Percentiles rank a stretch among this genome's conserved stretches.
Evolutionary conservation across 208 protist genomes (phyloP).

Genomic region (Borovskyia barvae): DNA sequence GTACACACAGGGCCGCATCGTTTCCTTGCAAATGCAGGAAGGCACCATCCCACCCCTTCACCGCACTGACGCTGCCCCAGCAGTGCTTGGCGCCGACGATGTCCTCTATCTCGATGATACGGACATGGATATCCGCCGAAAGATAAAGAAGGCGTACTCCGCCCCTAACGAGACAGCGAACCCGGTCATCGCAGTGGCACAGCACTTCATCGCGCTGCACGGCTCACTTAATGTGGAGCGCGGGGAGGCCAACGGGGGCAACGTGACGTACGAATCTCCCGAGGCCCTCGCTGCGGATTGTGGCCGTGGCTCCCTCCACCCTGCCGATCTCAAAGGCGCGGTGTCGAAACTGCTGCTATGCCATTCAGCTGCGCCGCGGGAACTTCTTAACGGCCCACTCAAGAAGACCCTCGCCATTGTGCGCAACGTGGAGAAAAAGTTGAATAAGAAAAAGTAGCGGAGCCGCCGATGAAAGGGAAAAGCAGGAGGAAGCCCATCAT

Average conservation of each 20-base stretch:
- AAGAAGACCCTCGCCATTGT: conserved; percentile 67
- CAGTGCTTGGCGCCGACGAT: conserved; percentile 91
- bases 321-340: conserved; percentile 89
- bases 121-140: conserved; percentile 90
- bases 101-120: conserved; percentile 98
- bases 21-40: conserved; percentile 24
- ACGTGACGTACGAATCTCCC: conserved; percentile 44
- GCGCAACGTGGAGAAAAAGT: conserved; percentile 77
- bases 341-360: conserved; percentile 73
- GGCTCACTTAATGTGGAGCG: conserved; percentile 48
- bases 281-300: conserved; percentile 60
- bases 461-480: not conserved
- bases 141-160: conserved; percentile 97
- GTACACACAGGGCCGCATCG: conserved; percentile 53
- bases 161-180: conserved; percentile 85
- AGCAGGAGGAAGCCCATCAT: too few species aligned
- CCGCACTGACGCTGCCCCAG: conserved; percentile 52
- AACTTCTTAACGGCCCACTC: conserved; percentile 40
- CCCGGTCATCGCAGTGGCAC: conserved; percentile 88
- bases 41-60: conserved; percentile 81
- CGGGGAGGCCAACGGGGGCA: conserved; percentile 58
- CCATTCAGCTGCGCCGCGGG: conserved; percentile 26
- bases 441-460: conserved; percentile 66
- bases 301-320: conserved; percentile 74
- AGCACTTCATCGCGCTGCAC: conserved; percentile 47